These are phyloP conservation scores for Geum urbanum DNA, from an alignment of 306 rosid species.

Conservation along the genomic window DNA sequence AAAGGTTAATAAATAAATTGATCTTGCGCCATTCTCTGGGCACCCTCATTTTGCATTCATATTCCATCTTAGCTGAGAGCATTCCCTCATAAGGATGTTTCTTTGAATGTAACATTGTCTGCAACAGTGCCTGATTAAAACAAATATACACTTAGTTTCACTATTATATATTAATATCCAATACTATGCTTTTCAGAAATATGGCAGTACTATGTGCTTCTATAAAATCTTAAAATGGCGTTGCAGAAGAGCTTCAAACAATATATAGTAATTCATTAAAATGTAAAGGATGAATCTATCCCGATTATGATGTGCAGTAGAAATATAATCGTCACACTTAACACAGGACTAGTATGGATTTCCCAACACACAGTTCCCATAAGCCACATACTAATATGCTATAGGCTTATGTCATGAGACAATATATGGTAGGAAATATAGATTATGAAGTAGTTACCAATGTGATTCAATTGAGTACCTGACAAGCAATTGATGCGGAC, in stretches of 20 bases:
- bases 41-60: slow-evolving; percentile 94
- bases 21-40: slow-evolving; percentile 88
- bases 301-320: not conserved
- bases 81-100: slow-evolving; percentile 58
- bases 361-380: not conserved
- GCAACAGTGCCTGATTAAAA: slow-evolving; percentile 73
- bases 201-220: not conserved
- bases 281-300: not conserved
- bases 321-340: not conserved
- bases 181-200: not conserved
- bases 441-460: not conserved
- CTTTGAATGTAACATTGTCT: slow-evolving; percentile 82
- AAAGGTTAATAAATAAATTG: slow-evolving; percentile 5
- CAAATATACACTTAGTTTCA: slow-evolving; percentile 15
- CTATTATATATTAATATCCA: not conserved
- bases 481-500: slow-evolving; percentile 89
- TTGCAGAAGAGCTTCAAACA: not conserved
- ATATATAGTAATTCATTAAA: not conserved
- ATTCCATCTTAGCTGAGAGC: slow-evolving; percentile 84
- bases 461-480: slow-evolving; percentile 43
- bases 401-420: not conserved
- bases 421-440: not conserved
- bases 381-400: not conserved
- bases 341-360: not conserved
- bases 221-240: not conserved